Base-by-base conservation (phyloP, 768 basidiomycete genomes). In the Saitozyma podzolica region DNA sequence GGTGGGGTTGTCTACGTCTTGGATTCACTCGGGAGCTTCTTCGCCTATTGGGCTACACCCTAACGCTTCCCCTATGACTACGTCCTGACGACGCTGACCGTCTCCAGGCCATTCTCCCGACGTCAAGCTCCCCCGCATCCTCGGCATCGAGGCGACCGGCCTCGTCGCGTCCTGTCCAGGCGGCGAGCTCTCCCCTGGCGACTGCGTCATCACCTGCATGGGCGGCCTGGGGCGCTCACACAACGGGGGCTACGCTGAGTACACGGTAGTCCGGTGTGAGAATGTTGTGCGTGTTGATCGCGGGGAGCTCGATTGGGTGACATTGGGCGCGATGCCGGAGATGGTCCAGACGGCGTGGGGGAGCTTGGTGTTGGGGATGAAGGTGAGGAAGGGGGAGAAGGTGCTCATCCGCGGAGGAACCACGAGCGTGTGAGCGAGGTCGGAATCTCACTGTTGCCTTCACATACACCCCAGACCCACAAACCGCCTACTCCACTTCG, bases 291-390 rank as follows among this genome's bases (percentile, higher is more conserved):
- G 16, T 9, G 40, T 59, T 16, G 39, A 19, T 10, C 49, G 52
- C 9, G 52, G 49, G 6, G 5, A 48, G 5, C 40, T 59, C 8
- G 14, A 29, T 29, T 59, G 58, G 58, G 43, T n/a, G 41, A 51
- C 49, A 43, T 50, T 59, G 7, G 58, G 58, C 9, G 58, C 58
- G 13, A 29, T 59, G 11, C 48, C 48, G 9, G 58, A 59, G 43
- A 59, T 59, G 58, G 19, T 49, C 13, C 58, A 59, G 43, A 59
- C 58, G 16, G 58, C 58, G 6, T 59, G 58, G 58, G 58, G 58
- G 17, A 41, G 39, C 14, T 42, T 59, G 19, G 39, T 51, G 39
- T 20, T 59, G 20, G 50, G 48, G 3, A 13, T 59, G 37, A 59
- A 59, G 39, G 16, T 59, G 9, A 40, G 52, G 45, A 37, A 29